These are phyloP conservation scores for Escovopsis weberi DNA, from an alignment of 2,329 filamentous ascomycete species.

Conservation along the genomic window DNA sequence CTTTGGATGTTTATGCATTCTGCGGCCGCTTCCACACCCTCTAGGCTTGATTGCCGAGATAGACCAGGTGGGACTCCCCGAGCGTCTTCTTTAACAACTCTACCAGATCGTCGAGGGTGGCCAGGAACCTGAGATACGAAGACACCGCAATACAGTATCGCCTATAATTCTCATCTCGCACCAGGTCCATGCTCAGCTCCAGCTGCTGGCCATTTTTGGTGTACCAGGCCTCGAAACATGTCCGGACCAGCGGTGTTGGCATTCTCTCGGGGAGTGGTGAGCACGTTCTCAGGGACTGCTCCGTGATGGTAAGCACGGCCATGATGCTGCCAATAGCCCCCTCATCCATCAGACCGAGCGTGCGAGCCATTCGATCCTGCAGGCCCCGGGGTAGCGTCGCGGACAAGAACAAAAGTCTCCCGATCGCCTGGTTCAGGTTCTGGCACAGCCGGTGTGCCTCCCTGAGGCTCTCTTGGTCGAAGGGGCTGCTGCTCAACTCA, in stretches of 20 bases:
- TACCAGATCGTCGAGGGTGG: constrained; percentile 28
- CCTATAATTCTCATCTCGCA: constrained; percentile 28
- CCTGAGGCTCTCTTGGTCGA: constrained; percentile 16
- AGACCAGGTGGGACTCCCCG: constrained; percentile 25
- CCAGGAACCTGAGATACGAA: constrained; percentile 28
- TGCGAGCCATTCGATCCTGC: constrained; percentile 22
- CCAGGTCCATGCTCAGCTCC: constrained; percentile 17
- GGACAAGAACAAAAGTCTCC: constrained; percentile 18
- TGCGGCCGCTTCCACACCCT: no score
- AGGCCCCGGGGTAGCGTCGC: constrained; percentile 23
- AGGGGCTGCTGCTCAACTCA: constrained; percentile 17
- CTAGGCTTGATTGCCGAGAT: constrained; percentile 11
- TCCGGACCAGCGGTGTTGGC: constrained; percentile 29
- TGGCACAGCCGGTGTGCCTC: constrained; percentile 16
- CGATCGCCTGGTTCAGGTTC: constrained; percentile 20
- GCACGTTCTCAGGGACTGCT: constrained; percentile 31
- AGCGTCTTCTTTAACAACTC: constrained; percentile 26
- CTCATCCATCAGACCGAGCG: constrained; percentile 27
- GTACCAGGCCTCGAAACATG: constrained; percentile 16
- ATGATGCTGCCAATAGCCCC: constrained; percentile 33
- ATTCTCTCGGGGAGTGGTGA: constrained; percentile 32
- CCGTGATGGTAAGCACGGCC: constrained; percentile 31
- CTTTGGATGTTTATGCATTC: no score
- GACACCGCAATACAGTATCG: constrained; percentile 31
- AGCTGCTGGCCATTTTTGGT: constrained; percentile 8